Evolutionary conservation across 768 basidiomycete genomes (phyloP).

Genomic region (Lactarius hengduanensis): DNA sequence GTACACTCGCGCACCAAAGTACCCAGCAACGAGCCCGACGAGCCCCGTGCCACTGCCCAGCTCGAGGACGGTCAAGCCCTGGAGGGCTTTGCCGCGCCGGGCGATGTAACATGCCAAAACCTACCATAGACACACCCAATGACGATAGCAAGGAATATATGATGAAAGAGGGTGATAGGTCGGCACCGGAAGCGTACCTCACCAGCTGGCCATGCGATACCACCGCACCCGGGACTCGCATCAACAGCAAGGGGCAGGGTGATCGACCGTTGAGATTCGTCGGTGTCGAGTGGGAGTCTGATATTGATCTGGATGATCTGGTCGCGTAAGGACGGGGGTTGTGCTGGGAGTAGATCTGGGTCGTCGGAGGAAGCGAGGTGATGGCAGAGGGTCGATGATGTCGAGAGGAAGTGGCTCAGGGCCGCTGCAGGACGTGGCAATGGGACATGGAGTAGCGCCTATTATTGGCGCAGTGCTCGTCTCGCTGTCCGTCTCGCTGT

Average conservation of each 20-base stretch:
- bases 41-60: conserved; percentile 91
- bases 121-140: conserved; percentile 40
- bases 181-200: conserved; percentile 50
- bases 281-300: conserved; percentile 21
- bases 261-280: conserved; percentile 32
- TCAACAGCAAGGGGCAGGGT: conserved; percentile 62
- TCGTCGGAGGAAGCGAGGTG: conserved; percentile 48
- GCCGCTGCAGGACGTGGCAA: background rate
- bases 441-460: background rate
- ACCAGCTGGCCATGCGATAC: conserved; percentile 90
- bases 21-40: conserved; percentile 81
- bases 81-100: conserved; percentile 51
- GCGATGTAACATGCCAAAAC: conserved; percentile 76
- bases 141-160: background rate
- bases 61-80: conserved; percentile 65
- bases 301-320: conserved; percentile 49
- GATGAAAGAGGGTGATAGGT: background rate
- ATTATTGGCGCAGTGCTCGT: too few species aligned
- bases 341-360: conserved; percentile 48
- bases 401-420: conserved; percentile 41
- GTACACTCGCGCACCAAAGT: conserved; percentile 62
- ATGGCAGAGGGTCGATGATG: conserved; percentile 54
- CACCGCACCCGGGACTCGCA: conserved; percentile 86
- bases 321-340: conserved; percentile 50
- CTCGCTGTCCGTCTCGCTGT: too few species aligned